A percentile compares a stretch with the other conserved stretches of the same genome.
Conservation (phyloP, 495 filamentous ascomycete genomes). For the Xylaria curta region DNA sequence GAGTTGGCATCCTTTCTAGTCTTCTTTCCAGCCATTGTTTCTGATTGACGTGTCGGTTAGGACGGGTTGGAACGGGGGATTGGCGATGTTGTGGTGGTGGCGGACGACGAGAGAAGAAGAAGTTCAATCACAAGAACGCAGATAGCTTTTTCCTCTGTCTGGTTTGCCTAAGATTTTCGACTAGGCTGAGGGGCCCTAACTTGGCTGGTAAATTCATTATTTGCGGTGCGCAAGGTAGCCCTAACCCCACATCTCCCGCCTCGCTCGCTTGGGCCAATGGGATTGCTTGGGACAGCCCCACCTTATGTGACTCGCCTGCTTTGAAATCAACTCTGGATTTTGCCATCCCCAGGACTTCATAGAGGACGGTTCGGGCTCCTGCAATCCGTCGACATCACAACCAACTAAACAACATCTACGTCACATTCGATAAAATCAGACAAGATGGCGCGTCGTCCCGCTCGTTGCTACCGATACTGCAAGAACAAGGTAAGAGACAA, state of each 20-base stretch:
- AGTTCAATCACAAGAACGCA: constrained; percentile 28
- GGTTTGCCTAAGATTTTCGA: neutral
- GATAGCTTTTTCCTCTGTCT: constrained; percentile 13
- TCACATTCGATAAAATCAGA: constrained; percentile 64
- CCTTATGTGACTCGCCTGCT: constrained; percentile 44
- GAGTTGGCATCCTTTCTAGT: constrained; percentile 89
- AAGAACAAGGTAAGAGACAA: constrained; percentile 94
- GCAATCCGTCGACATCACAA: constrained; percentile 38
- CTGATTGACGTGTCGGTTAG: constrained; percentile 20
- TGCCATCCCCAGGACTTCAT: constrained; percentile 33
- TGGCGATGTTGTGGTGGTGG: constrained; percentile 14
- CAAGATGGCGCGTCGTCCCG: constrained; percentile 98
- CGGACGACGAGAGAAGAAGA: constrained; percentile 29
- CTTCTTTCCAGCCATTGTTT: constrained; percentile 66
- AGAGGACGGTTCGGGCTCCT: constrained; percentile 37
- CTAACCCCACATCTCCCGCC: constrained; percentile 48
- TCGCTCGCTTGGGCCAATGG: constrained; percentile 33
- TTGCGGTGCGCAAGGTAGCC: constrained; percentile 41
- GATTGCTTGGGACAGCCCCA: constrained; percentile 28
- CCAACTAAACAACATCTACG: constrained; percentile 47
- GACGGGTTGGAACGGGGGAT: constrained; percentile 28
- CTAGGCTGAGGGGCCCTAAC: constrained; percentile 14
- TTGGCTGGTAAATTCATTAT: constrained; percentile 30
- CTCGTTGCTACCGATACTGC: constrained; percentile 99
- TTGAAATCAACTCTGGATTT: constrained; percentile 52